Conservation (phyloP, 768 basidiomycete genomes). For the Rhodosporidiobolus odoratus region DNA sequence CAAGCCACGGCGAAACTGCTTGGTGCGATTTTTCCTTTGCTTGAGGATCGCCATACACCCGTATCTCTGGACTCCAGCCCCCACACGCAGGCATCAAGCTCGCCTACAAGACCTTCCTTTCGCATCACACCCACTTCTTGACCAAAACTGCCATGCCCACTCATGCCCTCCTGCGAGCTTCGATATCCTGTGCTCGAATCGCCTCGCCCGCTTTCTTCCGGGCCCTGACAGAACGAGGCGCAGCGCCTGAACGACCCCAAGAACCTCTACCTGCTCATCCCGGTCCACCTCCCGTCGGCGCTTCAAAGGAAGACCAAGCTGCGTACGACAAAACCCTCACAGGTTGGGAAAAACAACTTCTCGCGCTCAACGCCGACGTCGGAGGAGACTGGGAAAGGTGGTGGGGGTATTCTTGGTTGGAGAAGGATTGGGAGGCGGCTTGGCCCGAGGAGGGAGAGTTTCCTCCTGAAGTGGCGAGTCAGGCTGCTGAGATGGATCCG, state of each 20-base stretch:
- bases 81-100: slow-evolving; percentile 27
- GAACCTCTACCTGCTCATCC: background rate
- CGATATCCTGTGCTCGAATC: slow-evolving; percentile 1
- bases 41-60: background rate
- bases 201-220: background rate
- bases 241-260: background rate
- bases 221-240: background rate
- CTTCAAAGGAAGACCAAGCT: background rate
- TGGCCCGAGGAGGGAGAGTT: slow-evolving; percentile 1
- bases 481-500: background rate
- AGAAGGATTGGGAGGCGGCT: slow-evolving; percentile 12
- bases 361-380: slow-evolving; percentile 12
- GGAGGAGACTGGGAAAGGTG: slow-evolving; percentile 4
- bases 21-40: background rate
- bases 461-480: background rate
- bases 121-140: slow-evolving; percentile 27
- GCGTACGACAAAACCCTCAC: background rate
- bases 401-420: slow-evolving; percentile 21
- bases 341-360: slow-evolving; percentile 8
- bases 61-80: background rate
- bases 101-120: background rate
- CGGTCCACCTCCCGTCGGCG: background rate
- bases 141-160: background rate
- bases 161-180: background rate
- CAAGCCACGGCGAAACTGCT: background rate